Evolutionary conservation across 768 basidiomycete species (phyloP), one percentile per base, ranked within the genome.

Genomic region (Cyclocybe cylindracea): DNA sequence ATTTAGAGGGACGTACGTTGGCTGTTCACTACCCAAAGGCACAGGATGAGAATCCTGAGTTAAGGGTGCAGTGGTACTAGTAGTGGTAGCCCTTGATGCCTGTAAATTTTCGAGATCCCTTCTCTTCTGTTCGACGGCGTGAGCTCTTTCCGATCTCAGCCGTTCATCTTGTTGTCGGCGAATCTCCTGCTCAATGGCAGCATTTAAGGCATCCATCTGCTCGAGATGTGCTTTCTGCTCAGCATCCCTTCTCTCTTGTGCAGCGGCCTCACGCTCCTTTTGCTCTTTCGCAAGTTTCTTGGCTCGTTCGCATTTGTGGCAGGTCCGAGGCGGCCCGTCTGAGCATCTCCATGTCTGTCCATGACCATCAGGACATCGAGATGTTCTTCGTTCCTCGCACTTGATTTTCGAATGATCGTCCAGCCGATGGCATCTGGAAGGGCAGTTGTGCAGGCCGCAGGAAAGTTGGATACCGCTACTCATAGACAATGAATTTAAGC

Each of bases 391-490:
- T 7, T 66, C 56, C 24, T 62, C 54, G 65, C 86, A 87, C 1
- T 51, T 53, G 68, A 80, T 75, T 61, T 79, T 74, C 11, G 80
- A 75, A 62, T 86, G 76, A 55, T 78, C 78, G 39, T 53, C 59
- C 10, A 79, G 50, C 42, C 76, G 76, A 62, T 87, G 85, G 49
- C 85, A 87, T 61, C 74, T 84, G 1, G 74, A 81, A 7, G 78
- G 70, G 56, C 85, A 87, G 1, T 31, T 40, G 60, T 87, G 85
- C 10, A 74, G 13, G 0, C 73, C 71, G 55, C 85, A 87, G 7
- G 56, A 70, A 1, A 87, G 70, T 38, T 65, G 61, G 0, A 57
- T 62, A 14, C 76, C 78, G 54, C 85, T 87, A 40, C 18, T 46
- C 10, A 39, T 38, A 47, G 18, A 31, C 16, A 24, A 40, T 39